Percentiles rank a stretch among this genome's conserved stretches.
Evolutionary conservation across 352 stramenopile species (phyloP).

Genomic region (Hyaloperonospora arabidopsidis): DNA sequence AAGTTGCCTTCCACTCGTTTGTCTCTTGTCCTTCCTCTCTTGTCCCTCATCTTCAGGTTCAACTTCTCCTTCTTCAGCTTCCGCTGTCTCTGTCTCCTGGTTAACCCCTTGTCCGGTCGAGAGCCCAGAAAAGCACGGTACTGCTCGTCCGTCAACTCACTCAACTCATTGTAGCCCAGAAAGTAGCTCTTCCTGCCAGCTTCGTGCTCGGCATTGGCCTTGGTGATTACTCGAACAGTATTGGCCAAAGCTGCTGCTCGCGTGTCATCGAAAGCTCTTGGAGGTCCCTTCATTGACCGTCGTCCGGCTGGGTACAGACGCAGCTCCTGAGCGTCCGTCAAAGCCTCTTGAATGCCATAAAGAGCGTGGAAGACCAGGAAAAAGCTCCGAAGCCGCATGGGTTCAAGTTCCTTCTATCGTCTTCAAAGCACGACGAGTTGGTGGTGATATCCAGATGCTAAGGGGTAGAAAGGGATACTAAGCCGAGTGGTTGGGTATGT

Average conservation of each 20-base stretch:
- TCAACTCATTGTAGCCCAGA: conserved; percentile 56
- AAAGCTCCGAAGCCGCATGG: conserved; percentile 10
- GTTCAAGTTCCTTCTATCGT: conserved; percentile 4
- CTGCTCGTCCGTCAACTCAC: conserved; percentile 57
- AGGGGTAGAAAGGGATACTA: too few relatives aligned
- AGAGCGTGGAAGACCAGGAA: conserved; percentile 11
- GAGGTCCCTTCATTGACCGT: conserved; percentile 31
- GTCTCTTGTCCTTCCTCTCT: conserved; percentile 6
- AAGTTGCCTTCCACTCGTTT: neutral
- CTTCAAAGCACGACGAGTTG: conserved; percentile 5
- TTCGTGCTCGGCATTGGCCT: conserved; percentile 37
- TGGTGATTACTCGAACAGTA: conserved; percentile 36
- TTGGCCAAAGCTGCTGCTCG: conserved; percentile 37
- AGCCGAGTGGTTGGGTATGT: too few relatives aligned
- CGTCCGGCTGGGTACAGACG: too few relatives aligned
- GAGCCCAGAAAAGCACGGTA: conserved; percentile 55
- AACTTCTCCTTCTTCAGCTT: conserved; percentile 5
- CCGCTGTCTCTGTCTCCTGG: conserved; percentile 3
- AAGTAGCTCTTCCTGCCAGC: conserved; percentile 40
- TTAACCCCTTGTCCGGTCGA: conserved; percentile 26
- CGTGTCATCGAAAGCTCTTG: conserved; percentile 33
- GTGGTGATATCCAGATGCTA: too few relatives aligned
- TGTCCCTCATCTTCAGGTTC: conserved; percentile 10
- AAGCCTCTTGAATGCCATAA: neutral
- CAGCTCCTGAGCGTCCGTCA: conserved; percentile 3